These are phyloP conservation scores for Scedosporium minutisporum DNA, from an alignment of 2,329 filamentous ascomycete species.

Conservation along the genomic window DNA sequence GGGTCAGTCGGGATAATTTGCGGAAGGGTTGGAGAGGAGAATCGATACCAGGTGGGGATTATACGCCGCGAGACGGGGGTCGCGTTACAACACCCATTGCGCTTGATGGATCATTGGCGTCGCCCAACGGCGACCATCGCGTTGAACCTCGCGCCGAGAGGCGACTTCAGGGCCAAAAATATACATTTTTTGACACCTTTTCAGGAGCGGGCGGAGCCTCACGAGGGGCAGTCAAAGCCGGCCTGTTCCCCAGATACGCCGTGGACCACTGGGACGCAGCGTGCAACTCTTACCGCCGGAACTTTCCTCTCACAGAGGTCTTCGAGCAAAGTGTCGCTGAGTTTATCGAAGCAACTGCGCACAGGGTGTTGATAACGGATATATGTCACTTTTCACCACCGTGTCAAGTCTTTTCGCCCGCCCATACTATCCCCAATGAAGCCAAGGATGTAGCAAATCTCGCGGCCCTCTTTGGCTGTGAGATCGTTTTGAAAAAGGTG, in stretches of 20 bases:
- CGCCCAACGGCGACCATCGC: no score
- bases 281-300: constrained; percentile 45
- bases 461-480: constrained; percentile 44
- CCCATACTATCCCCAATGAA: constrained; percentile 56
- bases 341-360: constrained; percentile 21
- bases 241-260: constrained; percentile 48
- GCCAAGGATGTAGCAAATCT: constrained; percentile 62
- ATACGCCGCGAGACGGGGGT: constrained; percentile 22
- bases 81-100: constrained; percentile 11
- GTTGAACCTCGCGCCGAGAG: neutral
- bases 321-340: constrained; percentile 41
- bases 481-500: constrained; percentile 43
- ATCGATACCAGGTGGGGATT: constrained; percentile 28
- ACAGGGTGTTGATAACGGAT: constrained; percentile 38
- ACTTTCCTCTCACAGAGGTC: constrained; percentile 45
- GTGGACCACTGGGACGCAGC: constrained; percentile 55
- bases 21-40: constrained; percentile 27
- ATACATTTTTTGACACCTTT: constrained; percentile 63
- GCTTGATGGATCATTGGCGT: constrained; percentile 12
- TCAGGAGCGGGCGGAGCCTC: constrained; percentile 66
- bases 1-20: constrained; percentile 19
- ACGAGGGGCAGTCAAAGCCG: constrained; percentile 47
- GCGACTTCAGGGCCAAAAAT: constrained; percentile 30
- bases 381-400: constrained; percentile 68
- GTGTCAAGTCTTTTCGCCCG: constrained; percentile 66